phyloP scores from a whole-genome alignment of 768 basidiomycete genomes.

The Rhodotorula kratochvilovae region DNA sequence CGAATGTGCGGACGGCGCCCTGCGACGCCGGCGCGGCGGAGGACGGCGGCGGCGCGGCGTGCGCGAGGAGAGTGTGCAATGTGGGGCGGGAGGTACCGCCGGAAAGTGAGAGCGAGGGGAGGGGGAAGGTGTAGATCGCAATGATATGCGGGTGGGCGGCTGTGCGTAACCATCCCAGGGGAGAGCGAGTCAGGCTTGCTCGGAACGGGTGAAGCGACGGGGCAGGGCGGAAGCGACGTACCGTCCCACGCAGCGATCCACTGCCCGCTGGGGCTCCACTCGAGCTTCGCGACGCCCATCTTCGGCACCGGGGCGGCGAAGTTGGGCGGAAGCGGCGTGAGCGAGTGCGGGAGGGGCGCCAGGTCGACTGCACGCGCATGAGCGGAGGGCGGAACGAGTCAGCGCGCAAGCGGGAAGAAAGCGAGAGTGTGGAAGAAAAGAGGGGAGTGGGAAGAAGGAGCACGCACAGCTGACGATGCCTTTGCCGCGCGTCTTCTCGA shows the following conservation, averaged over 20 bases:
- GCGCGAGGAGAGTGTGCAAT: not conserved
- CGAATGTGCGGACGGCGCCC: not conserved
- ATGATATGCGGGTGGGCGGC: slow-evolving; percentile 15
- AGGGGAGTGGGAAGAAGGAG: not conserved
- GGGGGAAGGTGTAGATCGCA: slow-evolving; percentile 16
- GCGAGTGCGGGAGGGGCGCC: not conserved
- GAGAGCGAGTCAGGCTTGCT: not conserved
- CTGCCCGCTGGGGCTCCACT: not conserved
- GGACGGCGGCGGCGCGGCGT: not conserved
- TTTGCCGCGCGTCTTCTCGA: slow-evolving; percentile 24
- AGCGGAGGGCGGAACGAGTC: not conserved
- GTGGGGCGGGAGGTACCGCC: not conserved
- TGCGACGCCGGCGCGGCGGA: not conserved
- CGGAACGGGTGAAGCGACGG: not conserved
- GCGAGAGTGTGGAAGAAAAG: not conserved
- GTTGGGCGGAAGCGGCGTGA: not conserved
- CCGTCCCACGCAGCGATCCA: slow-evolving; percentile 22
- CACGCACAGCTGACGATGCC: slow-evolving; percentile 33
- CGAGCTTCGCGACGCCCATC: slow-evolving; percentile 22
- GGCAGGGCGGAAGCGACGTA: not conserved
- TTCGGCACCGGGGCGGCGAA: slow-evolving; percentile 4
- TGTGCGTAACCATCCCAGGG: no score
- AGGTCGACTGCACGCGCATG: slow-evolving; percentile 12
- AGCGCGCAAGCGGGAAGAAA: not conserved
- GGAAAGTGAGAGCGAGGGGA: not conserved